A percentile compares a stretch with the other conserved stretches of the same genome.
Conservation (phyloP, 2,329 filamentous ascomycete genomes). For the Aspergillus sclerotialis region DNA sequence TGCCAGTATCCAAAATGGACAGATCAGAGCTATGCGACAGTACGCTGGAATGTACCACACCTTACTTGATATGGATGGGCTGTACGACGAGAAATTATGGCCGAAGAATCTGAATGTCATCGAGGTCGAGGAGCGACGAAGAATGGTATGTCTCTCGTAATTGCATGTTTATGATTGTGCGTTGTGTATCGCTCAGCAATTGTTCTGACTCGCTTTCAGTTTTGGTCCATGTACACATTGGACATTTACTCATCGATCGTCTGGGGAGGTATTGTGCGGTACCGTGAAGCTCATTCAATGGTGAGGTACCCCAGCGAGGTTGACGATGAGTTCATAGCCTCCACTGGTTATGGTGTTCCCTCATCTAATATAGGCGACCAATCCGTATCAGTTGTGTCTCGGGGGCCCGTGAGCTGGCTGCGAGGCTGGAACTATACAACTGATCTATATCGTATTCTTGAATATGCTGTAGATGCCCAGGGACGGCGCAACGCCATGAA, state of each 20-base stretch:
- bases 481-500: constrained; percentile 14
- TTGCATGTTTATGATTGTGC: too few species aligned
- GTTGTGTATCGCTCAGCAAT: not conserved
- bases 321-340: constrained; percentile 40
- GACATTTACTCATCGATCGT: constrained; percentile 50
- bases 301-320: constrained; percentile 44
- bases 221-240: constrained; percentile 53
- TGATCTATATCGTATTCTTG: constrained; percentile 2
- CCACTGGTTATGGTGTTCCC: constrained; percentile 17
- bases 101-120: constrained; percentile 38
- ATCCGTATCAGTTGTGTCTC: constrained; percentile 6
- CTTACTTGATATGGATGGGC: constrained; percentile 40
- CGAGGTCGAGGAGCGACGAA: constrained; percentile 44
- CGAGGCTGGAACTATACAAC: constrained; percentile 3
- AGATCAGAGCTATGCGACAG: constrained; percentile 44
- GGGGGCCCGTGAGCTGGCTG: constrained; percentile 1
- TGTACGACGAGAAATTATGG: constrained; percentile 52
- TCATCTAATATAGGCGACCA: constrained; percentile 9
- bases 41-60: constrained; percentile 47
- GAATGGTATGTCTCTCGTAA: constrained; percentile 41
- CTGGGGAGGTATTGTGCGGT: constrained; percentile 42
- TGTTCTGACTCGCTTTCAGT: constrained; percentile 22
- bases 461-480: constrained; percentile 1
- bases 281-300: constrained; percentile 39
- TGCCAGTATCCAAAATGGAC: constrained; percentile 46